These are phyloP conservation scores for Clathrus columnatus DNA, from an alignment of 768 basidiomycete genomes.

Conservation along the genomic window DNA sequence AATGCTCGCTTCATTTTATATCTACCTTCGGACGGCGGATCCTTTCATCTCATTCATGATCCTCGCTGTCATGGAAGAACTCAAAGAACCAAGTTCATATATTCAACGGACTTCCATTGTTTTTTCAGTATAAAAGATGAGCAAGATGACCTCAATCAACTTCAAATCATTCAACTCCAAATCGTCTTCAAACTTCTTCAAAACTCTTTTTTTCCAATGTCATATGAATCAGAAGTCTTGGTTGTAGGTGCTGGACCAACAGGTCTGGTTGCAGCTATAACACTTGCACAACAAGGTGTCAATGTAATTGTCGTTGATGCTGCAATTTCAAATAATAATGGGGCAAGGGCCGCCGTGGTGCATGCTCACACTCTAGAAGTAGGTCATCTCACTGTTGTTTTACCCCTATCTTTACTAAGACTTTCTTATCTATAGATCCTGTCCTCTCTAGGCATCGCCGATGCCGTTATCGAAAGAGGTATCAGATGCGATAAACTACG, in stretches of 20 bases:
- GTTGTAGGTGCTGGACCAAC: conserved; percentile 44
- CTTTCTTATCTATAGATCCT: conserved; percentile 36
- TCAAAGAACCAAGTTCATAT: no score
- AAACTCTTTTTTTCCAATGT: background rate
- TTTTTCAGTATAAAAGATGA: no score
- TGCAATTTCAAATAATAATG: conserved; percentile 22
- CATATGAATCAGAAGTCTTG: conserved; percentile 32
- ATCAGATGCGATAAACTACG: conserved; percentile 22
- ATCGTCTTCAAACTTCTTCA: no score
- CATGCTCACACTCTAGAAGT: conserved; percentile 50
- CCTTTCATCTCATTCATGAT: no score
- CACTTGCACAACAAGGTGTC: conserved; percentile 34
- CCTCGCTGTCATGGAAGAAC: no score
- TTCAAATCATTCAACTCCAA: no score
- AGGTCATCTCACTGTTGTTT: background rate
- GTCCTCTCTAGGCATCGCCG: conserved; percentile 35
- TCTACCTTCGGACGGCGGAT: no score
- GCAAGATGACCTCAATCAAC: no score
- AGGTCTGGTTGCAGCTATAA: conserved; percentile 38
- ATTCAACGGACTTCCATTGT: no score
- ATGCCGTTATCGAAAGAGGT: conserved; percentile 30
- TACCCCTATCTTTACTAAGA: conserved; percentile 22
- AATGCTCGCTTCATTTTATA: no score
- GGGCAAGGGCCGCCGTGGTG: conserved; percentile 37
- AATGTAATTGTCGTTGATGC: conserved; percentile 41